Conservation (phyloP, 768 basidiomycete genomes). For the Lactarius pseudohatsudake region DNA sequence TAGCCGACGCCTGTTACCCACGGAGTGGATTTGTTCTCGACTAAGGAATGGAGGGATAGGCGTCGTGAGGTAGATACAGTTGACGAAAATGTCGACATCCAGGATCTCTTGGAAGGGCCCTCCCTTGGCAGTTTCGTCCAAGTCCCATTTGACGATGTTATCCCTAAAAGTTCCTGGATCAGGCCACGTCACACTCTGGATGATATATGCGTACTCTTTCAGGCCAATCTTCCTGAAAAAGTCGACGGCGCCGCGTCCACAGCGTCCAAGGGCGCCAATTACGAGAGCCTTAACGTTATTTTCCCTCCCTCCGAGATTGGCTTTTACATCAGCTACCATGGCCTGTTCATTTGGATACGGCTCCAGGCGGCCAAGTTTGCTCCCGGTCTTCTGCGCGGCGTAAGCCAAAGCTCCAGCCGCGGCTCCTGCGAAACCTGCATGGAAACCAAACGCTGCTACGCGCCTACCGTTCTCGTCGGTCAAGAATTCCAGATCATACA, state of each 20-base stretch:
- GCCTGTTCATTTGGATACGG: constrained; percentile 83
- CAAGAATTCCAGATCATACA: constrained; percentile 97
- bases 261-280: constrained; percentile 93
- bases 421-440: constrained; percentile 98
- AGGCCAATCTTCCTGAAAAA: constrained; percentile 96
- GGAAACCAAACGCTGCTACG: constrained; percentile 97
- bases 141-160: constrained; percentile 96
- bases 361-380: constrained; percentile 63
- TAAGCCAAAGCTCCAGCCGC: constrained; percentile 85
- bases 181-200: background rate
- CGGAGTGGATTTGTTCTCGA: constrained; percentile 63
- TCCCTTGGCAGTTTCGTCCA: constrained; percentile 94
- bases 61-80: constrained; percentile 96
- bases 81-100: constrained; percentile 96
- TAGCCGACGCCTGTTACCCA: constrained; percentile 66
- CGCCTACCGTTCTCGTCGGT: constrained; percentile 81
- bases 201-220: constrained; percentile 64
- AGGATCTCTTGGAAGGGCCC: constrained; percentile 96
- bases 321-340: constrained; percentile 77
- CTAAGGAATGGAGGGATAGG: constrained; percentile 83
- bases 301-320: constrained; percentile 61
- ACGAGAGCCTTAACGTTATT: constrained; percentile 84
- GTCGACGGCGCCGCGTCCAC: constrained; percentile 93
- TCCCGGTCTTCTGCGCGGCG: constrained; percentile 61
- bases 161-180: constrained; percentile 49